These are phyloP conservation scores for Durio zibethinus DNA, from an alignment of 345 rosid genomes.

Conservation along the genomic window DNA sequence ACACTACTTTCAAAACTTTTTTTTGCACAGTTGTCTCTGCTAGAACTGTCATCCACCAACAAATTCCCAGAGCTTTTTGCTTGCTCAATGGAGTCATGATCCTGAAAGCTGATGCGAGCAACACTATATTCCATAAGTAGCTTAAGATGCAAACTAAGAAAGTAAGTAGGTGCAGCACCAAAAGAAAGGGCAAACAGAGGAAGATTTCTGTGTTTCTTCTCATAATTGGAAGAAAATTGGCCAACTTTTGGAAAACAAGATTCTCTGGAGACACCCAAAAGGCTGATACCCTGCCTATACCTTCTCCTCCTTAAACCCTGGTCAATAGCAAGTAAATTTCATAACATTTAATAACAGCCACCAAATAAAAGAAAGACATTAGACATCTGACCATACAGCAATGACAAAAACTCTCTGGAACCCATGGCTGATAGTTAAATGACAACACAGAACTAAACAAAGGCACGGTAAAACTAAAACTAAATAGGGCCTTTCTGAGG, in stretches of 20 bases:
- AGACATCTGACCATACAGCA: not conserved
- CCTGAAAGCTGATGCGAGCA: slow-evolving; percentile 26
- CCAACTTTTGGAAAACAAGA: slow-evolving; percentile 21
- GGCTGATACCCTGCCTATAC: slow-evolving; percentile 31
- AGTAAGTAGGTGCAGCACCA: slow-evolving; percentile 51
- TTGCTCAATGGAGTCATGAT: slow-evolving; percentile 35
- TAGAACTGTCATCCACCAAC: slow-evolving; percentile 29
- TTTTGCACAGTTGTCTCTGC: slow-evolving; percentile 22
- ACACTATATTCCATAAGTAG: slow-evolving; percentile 51
- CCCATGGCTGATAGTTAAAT: not conserved
- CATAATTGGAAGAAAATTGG: slow-evolving; percentile 27
- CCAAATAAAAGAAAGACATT: not conserved
- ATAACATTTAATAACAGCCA: slow-evolving; percentile 13
- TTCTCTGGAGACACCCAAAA: slow-evolving; percentile 30
- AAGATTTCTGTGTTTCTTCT: slow-evolving; percentile 30
- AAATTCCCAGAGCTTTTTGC: slow-evolving; percentile 29
- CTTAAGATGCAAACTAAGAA: slow-evolving; percentile 55
- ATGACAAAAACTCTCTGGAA: not conserved
- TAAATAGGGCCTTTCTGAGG: not conserved
- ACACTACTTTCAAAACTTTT: slow-evolving; percentile 27
- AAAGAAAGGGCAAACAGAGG: slow-evolving; percentile 51
- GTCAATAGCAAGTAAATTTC: slow-evolving; percentile 10
- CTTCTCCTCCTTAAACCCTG: slow-evolving; percentile 54
- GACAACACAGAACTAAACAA: not conserved
- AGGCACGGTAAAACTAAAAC: not conserved